phyloP scores from a whole-genome alignment of 2,329 filamentous ascomycete species.

The Coniochaeta sp. region DNA sequence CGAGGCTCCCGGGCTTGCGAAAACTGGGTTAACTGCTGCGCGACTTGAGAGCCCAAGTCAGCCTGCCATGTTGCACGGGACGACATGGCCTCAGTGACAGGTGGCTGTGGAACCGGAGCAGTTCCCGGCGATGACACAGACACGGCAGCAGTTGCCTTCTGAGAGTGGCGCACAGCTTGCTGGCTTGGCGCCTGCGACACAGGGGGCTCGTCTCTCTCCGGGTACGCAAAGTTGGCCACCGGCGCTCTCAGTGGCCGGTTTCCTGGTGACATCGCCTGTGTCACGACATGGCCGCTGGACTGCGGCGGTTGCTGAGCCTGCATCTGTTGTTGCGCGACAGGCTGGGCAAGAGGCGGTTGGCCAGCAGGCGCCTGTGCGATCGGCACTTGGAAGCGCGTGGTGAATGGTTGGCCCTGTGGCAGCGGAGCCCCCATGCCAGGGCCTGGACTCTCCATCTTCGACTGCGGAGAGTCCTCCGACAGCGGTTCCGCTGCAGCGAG shows the following conservation, averaged over 20 bases:
- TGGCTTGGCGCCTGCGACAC: slow-evolving; percentile 23
- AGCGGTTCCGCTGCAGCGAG: slow-evolving; percentile 40
- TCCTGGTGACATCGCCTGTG: slow-evolving; percentile 39
- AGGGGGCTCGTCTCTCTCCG: slow-evolving; percentile 34
- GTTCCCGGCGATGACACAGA: slow-evolving; percentile 13
- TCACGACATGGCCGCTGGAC: slow-evolving; percentile 16
- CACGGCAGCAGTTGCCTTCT: slow-evolving; percentile 19
- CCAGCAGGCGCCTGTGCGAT: slow-evolving; percentile 21
- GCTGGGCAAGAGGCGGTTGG: slow-evolving; percentile 13
- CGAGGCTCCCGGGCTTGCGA: slow-evolving; percentile 9
- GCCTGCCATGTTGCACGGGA: slow-evolving; percentile 11
- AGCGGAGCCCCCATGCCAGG: slow-evolving; percentile 10
- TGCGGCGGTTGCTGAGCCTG: slow-evolving; percentile 16
- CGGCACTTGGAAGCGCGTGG: slow-evolving; percentile 20
- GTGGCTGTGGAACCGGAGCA: slow-evolving; percentile 13
- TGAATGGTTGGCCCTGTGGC: slow-evolving; percentile 12
- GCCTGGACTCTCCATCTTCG: slow-evolving; percentile 35
- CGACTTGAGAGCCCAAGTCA: slow-evolving; percentile 8
- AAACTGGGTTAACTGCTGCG: slow-evolving; percentile 9
- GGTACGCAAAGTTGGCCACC: slow-evolving; percentile 30
- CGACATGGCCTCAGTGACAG: slow-evolving; percentile 21
- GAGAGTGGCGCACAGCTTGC: slow-evolving; percentile 28
- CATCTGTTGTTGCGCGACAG: slow-evolving; percentile 10
- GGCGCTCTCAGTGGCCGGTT: slow-evolving; percentile 35
- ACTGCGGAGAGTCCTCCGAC: slow-evolving; percentile 31